phyloP scores from a whole-genome alignment of 495 filamentous ascomycete genomes.

The Aspergillus funiculosus region DNA sequence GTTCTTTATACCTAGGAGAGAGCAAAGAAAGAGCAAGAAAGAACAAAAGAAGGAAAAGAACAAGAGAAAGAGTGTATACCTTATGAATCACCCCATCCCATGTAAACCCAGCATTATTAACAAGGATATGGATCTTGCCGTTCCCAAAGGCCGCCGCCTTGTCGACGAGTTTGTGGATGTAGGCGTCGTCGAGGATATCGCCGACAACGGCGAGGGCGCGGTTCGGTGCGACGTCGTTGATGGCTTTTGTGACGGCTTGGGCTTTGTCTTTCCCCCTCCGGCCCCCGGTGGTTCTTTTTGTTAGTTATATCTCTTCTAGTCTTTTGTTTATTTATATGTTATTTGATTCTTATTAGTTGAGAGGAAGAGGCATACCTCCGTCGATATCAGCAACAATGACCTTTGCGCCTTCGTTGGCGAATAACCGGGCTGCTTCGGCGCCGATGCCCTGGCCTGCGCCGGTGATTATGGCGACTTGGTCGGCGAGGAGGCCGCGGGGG shows the following conservation, averaged over 20 bases:
- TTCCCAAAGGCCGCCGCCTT: conserved; percentile 70
- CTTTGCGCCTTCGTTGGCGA: conserved; percentile 80
- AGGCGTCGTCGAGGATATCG: conserved; percentile 62
- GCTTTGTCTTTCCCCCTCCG: conserved; percentile 62
- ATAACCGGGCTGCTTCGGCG: conserved; percentile 71
- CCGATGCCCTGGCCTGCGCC: conserved; percentile 87
- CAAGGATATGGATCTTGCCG: conserved; percentile 82
- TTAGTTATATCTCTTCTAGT: conserved; percentile 1
- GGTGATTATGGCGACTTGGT: conserved; percentile 83
- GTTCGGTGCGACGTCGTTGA: conserved; percentile 56
- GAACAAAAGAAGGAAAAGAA: not conserved
- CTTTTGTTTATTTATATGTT: not conserved
- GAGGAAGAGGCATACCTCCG: conserved; percentile 41
- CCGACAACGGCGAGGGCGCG: conserved; percentile 62
- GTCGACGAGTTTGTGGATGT: conserved; percentile 63
- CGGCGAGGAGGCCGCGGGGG: conserved; percentile 67
- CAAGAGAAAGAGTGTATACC: conserved; percentile 31
- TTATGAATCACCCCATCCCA: conserved; percentile 92
- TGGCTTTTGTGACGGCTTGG: conserved; percentile 52
- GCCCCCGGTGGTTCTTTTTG: not conserved
- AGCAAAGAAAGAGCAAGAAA: not conserved
- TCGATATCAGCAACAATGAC: conserved; percentile 82
- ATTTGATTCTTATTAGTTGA: not conserved
- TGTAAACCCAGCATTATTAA: conserved; percentile 85
- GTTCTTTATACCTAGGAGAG: no score